Base-by-base conservation (phyloP, 768 basidiomycete species). In the Trametes cinnabarina region DNA sequence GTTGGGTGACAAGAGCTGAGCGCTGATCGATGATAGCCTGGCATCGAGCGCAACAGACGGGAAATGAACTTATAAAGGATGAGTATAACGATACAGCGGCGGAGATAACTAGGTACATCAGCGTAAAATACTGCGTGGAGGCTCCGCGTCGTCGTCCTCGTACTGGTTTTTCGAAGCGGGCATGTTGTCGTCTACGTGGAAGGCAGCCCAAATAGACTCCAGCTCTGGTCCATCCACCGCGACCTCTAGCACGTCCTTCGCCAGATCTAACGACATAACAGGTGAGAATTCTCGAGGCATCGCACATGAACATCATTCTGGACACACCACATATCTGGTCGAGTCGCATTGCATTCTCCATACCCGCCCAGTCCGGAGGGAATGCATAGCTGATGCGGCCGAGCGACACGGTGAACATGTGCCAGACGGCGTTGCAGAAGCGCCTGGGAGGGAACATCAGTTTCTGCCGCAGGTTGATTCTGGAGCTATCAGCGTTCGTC, bases 361-460 rank as follows among this genome's bases (percentile, higher is more conserved):
- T 30, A 3, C 58, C 56, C 9, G 68, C 51, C 61, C 63, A 65
- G 6, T 63, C 59, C 1, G 72, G 71, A 8, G 66, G 55, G n/a
- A 62, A 64, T 3, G 86, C 84, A 58, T 83, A 92, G 55, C 86
- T 84, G 46, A 94, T 72, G 60, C 90, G 79, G 37, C 91, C 88
- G 53, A 94, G 81, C 0, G 85, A 82, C n/a, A 91, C 84, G 26
- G 85, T 82, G 66, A 91, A 92, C 67, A 85, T 78, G 63, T 93
- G 85, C 12, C 76, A 76, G 25, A 89, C 71, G 30, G 84, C 85
- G 63, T 81, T 84, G 66, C 87, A 86, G 26, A 76, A 74, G 30
- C 82, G 79, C 46, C 73, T 72, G 12, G 80, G 74, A 15, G 84
- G 81, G 40, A 77, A 74, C 55, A 81, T 80, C 28, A 92, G 77